These are phyloP conservation scores for Torulaspora franciscae DNA, from an alignment of 805 yeast genomes.

Conservation along the genomic window DNA sequence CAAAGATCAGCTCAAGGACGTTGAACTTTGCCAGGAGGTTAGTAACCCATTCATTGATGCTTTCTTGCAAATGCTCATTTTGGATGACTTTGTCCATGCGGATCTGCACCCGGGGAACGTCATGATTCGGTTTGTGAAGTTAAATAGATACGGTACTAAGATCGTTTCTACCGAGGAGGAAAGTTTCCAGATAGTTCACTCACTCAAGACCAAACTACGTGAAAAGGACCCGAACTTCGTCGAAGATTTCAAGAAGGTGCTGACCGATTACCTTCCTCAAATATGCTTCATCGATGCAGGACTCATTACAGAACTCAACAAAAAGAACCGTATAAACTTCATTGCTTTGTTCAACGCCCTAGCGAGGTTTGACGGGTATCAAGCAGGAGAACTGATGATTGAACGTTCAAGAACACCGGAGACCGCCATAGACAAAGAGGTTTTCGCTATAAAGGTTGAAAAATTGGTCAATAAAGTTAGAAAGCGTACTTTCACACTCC, in stretches of 20 bases:
- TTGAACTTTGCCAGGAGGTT: slow-evolving; percentile 54
- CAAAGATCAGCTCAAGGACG: slow-evolving; percentile 29
- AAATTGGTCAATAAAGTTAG: slow-evolving; percentile 75
- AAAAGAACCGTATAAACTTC: slow-evolving; percentile 72
- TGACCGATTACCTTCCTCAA: slow-evolving; percentile 74
- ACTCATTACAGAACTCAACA: slow-evolving; percentile 81
- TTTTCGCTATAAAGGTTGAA: slow-evolving; percentile 85
- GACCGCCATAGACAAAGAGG: slow-evolving; percentile 76
- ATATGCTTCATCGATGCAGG: slow-evolving; percentile 92
- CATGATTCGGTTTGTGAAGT: slow-evolving; percentile 63
- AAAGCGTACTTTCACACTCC: slow-evolving; percentile 84
- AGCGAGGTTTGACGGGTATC: slow-evolving; percentile 88
- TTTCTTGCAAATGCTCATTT: slow-evolving; percentile 83
- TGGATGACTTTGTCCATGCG: slow-evolving; percentile 93
- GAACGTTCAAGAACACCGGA: slow-evolving; percentile 94
- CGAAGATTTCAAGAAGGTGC: slow-evolving; percentile 44
- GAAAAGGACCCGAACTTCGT: slow-evolving; percentile 18
- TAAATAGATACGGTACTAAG: slow-evolving; percentile 33
- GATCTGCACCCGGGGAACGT: slow-evolving; percentile 97
- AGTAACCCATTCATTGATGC: slow-evolving; percentile 86
- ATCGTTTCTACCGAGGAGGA: slow-evolving; percentile 28
- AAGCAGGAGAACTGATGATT: slow-evolving; percentile 92
- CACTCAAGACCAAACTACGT: slow-evolving; percentile 17
- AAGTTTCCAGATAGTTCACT: slow-evolving; percentile 19
- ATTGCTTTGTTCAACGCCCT: slow-evolving; percentile 83